These are phyloP conservation scores for Talaromyces sp. DNA, from an alignment of 2,329 filamentous ascomycete species.

Conservation along the genomic window DNA sequence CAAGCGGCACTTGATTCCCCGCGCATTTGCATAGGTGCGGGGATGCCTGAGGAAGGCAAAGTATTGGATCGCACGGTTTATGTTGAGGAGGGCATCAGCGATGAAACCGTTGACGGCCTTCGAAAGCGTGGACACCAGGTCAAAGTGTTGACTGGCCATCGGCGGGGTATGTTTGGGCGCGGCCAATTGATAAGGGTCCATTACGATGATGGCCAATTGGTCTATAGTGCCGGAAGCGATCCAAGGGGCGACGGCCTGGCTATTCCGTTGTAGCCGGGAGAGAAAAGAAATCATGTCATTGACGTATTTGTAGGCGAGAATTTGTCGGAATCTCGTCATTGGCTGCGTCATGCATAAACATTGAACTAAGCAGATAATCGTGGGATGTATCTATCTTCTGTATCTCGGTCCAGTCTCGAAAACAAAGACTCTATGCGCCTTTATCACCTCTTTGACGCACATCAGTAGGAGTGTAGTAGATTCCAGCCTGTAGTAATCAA, in stretches of 20 bases:
- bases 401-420: not conserved
- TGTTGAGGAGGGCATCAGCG: conserved; percentile 76
- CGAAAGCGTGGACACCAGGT: conserved; percentile 69
- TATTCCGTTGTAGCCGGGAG: conserved; percentile 43
- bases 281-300: not conserved
- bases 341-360: conserved; percentile 3
- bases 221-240: conserved; percentile 91
- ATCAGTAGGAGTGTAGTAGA: not conserved
- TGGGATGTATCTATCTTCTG: not conserved
- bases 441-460: not conserved
- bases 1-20: conserved; percentile 90
- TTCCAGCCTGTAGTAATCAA: not conserved
- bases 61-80: conserved; percentile 64
- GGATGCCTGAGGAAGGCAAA: conserved; percentile 60
- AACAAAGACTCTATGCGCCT: not conserved
- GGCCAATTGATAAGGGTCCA: conserved; percentile 82
- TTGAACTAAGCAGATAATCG: not conserved
- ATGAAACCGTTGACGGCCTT: conserved; percentile 65
- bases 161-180: conserved; percentile 71
- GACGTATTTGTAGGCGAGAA: not conserved
- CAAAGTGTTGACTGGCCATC: conserved; percentile 62
- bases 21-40: conserved; percentile 79
- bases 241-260: conserved; percentile 76
- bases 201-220: conserved; percentile 67
- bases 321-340: not conserved